Conservation (phyloP, 345 rosid species). For the Gossypium arboreum region DNA sequence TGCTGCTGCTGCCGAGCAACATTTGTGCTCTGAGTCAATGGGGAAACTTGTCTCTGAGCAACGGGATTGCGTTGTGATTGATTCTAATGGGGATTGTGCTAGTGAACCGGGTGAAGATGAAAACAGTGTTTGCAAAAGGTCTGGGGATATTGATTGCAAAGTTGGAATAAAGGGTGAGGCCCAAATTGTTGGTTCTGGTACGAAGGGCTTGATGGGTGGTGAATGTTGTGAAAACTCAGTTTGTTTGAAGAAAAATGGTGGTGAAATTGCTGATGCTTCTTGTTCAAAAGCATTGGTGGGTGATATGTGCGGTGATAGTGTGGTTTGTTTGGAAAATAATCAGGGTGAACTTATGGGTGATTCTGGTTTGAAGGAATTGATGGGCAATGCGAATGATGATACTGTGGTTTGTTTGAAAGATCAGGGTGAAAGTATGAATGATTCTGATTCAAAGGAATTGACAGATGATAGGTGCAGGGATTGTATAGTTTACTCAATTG, state of each 20-base stretch:
- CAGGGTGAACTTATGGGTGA: constrained; percentile 11
- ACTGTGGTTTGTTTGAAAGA: neutral
- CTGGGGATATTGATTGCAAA: constrained; percentile 10
- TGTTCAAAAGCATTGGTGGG: constrained; percentile 8
- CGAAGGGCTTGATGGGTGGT: constrained; percentile 5
- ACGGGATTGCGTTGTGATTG: constrained; percentile 22
- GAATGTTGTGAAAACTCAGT: neutral
- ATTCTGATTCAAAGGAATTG: neutral
- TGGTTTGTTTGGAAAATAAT: neutral
- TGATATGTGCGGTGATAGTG: neutral
- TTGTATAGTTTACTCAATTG: neutral
- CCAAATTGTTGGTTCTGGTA: constrained; percentile 5
- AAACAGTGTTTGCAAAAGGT: constrained; percentile 19
- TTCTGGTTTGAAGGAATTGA: constrained; percentile 4
- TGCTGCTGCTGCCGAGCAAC: constrained; percentile 16
- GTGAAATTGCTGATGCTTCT: neutral
- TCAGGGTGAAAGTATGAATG: neutral
- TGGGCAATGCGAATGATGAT: neutral
- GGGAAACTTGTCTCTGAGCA: constrained; percentile 17
- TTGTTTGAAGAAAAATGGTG: neutral
- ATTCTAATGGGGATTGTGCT: constrained; percentile 23
- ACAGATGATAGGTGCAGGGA: neutral
- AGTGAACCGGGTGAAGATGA: constrained; percentile 23
- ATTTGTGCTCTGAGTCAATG: constrained; percentile 19
- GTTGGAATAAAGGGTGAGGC: constrained; percentile 4